Conservation (phyloP, 1,139 yeast species). For the Hyphopichia fennica region DNA sequence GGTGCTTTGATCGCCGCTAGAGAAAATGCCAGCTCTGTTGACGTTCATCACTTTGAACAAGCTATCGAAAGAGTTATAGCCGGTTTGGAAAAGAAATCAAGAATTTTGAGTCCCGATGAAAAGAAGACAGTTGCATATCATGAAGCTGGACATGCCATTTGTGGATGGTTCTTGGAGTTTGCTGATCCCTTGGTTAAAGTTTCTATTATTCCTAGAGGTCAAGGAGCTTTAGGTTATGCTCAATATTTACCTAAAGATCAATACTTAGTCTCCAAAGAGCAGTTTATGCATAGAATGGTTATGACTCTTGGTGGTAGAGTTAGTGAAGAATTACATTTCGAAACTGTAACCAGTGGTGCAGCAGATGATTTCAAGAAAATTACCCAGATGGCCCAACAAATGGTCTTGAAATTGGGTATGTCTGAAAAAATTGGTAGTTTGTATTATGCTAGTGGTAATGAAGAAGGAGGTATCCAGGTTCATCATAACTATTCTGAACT, state of each 20-base stretch:
- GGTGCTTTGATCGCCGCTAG: conserved; percentile 97
- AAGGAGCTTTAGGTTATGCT: conserved; percentile 97
- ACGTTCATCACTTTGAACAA: conserved; percentile 80
- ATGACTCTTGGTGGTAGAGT: conserved; percentile 98
- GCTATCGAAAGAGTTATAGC: conserved; percentile 98
- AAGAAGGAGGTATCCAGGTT: conserved; percentile 49
- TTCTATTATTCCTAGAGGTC: conserved; percentile 94
- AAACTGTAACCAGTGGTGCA: conserved; percentile 91
- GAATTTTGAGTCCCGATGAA: conserved; percentile 79
- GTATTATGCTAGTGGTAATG: conserved; percentile 58
- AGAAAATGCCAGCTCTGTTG: conserved; percentile 65
- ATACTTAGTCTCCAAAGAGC: conserved; percentile 74
- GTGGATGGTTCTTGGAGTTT: conserved; percentile 90
- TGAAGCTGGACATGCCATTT: conserved; percentile 98
- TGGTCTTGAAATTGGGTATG: conserved; percentile 95
- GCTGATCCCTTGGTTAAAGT: conserved; percentile 95
- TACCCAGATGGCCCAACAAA: conserved; percentile 89
- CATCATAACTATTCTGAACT: conserved; percentile 71
- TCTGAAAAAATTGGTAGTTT: conserved; percentile 80
- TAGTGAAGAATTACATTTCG: conserved; percentile 88
- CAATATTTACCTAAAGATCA: conserved; percentile 95
- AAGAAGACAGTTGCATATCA: conserved; percentile 91
- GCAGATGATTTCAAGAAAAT: conserved; percentile 95
- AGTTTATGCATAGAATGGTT: conserved; percentile 85
- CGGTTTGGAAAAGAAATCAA: conserved; percentile 88